Percentiles rank a stretch among this genome's conserved stretches.
These are phyloP conservation scores for Gnetum montanum DNA, from an alignment of 75 land plant genomes.

Conservation along the genomic window DNA sequence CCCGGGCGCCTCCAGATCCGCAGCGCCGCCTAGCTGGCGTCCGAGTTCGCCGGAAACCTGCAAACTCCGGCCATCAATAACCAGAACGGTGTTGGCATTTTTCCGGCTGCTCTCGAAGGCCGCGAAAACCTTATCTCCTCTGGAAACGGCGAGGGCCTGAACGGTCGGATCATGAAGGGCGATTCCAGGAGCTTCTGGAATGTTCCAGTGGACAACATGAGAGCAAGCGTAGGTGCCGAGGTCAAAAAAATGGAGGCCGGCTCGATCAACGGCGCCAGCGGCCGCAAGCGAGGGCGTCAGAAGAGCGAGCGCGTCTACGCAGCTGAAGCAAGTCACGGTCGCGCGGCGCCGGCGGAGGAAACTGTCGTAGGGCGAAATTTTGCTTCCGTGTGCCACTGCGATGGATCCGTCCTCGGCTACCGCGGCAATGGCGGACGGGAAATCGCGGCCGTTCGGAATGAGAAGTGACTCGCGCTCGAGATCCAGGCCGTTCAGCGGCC, in stretches of 20 bases:
- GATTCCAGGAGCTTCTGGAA: not conserved
- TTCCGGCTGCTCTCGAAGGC: slow-evolving; percentile 72
- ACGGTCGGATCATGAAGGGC: slow-evolving; percentile 34
- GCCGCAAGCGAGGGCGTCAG: slow-evolving; percentile 41
- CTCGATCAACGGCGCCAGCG: slow-evolving; percentile 38
- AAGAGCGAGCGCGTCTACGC: slow-evolving; percentile 40
- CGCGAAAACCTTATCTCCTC: slow-evolving; percentile 22
- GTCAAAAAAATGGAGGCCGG: slow-evolving; percentile 75
- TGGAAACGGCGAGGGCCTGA: slow-evolving; percentile 50
- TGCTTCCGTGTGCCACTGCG: slow-evolving; percentile 72
- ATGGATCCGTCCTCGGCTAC: slow-evolving; percentile 53
- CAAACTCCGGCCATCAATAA: slow-evolving; percentile 37
- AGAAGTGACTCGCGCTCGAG: slow-evolving; percentile 34
- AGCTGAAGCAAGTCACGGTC: slow-evolving; percentile 62
- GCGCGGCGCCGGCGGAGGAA: slow-evolving; percentile 39
- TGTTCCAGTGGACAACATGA: not conserved
- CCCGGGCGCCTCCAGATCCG: slow-evolving; percentile 50
- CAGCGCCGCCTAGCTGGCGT: slow-evolving; percentile 42
- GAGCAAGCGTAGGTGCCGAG: no score
- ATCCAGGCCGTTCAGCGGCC: slow-evolving; percentile 59
- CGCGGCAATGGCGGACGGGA: slow-evolving; percentile 42
- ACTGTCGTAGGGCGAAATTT: slow-evolving; percentile 75
- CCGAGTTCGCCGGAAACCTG: slow-evolving; percentile 46
- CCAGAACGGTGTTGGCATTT: slow-evolving; percentile 56
- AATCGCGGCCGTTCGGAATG: slow-evolving; percentile 36